A percentile compares a stretch with the other conserved stretches of the same genome.
These are phyloP conservation scores for Colletotrichum costaricense DNA, from an alignment of 2,329 filamentous ascomycete species.

Conservation along the genomic window DNA sequence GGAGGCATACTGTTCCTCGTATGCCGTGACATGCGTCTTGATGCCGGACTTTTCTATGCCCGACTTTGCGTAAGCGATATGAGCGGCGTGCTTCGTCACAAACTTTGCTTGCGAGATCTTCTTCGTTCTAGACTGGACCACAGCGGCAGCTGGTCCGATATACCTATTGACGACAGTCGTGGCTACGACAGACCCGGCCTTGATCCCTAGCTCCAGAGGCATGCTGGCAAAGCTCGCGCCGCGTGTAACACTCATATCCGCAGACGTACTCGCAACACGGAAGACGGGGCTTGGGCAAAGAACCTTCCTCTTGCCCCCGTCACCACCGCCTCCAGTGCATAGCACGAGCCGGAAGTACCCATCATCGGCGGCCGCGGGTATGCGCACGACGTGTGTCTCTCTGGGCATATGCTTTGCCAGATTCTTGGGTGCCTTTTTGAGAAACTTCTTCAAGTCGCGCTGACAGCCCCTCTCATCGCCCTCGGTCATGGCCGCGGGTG, in stretches of 20 bases:
- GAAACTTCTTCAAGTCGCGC: slow-evolving; percentile 73
- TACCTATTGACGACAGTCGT: slow-evolving; percentile 57
- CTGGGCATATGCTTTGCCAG: slow-evolving; percentile 62
- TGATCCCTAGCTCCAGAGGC: slow-evolving; percentile 73
- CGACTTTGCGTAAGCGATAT: background rate
- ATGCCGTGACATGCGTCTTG: slow-evolving; percentile 44
- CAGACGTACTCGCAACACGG: slow-evolving; percentile 74
- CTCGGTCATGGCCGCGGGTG: slow-evolving; percentile 60
- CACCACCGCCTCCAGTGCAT: slow-evolving; percentile 56
- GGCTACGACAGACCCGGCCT: slow-evolving; percentile 63
- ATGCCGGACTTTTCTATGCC: slow-evolving; percentile 42
- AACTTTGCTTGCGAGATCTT: slow-evolving; percentile 40
- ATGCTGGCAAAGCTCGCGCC: slow-evolving; percentile 74
- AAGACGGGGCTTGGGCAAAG: slow-evolving; percentile 77
- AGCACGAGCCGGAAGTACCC: slow-evolving; percentile 77
- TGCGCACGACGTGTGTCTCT: slow-evolving; percentile 73
- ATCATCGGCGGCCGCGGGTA: slow-evolving; percentile 71
- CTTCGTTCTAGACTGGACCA: slow-evolving; percentile 54
- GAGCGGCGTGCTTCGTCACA: slow-evolving; percentile 9
- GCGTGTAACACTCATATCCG: slow-evolving; percentile 69
- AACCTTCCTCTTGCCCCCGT: slow-evolving; percentile 59
- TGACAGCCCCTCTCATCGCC: slow-evolving; percentile 75
- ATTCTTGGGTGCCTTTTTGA: slow-evolving; percentile 63
- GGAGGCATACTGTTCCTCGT: slow-evolving; percentile 51
- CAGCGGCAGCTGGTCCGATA: slow-evolving; percentile 44